These are phyloP conservation scores for Pedinophyceae sp. DNA, from an alignment of 139 green algal species.

Conservation along the genomic window DNA sequence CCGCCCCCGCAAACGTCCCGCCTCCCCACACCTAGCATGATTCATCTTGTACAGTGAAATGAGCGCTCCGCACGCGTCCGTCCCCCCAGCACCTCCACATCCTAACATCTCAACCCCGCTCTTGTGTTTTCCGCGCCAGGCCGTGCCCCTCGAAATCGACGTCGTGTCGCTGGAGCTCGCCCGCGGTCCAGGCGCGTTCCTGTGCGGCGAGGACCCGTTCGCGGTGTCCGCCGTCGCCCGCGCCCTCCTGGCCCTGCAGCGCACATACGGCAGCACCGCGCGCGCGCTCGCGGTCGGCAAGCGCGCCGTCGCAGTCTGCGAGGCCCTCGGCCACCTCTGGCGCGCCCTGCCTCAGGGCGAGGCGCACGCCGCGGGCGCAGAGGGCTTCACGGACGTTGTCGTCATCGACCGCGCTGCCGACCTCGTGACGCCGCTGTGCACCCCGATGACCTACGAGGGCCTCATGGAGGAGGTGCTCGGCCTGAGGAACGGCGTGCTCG, in stretches of 20 bases:
- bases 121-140: too few species aligned
- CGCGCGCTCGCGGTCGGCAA: neutral
- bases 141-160: neutral
- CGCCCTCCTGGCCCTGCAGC: neutral
- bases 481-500: slow-evolving; percentile 5
- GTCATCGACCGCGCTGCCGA: slow-evolving; percentile 1
- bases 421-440: slow-evolving; percentile 6
- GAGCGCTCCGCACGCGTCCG: too few species aligned
- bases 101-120: too few species aligned
- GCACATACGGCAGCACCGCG: neutral
- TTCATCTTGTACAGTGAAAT: too few species aligned
- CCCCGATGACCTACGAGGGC: slow-evolving; percentile 7
- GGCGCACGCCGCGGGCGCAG: neutral
- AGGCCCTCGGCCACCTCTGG: neutral
- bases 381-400: neutral
- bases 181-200: neutral
- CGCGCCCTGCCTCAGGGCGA: neutral
- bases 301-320: neutral
- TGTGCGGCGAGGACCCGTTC: neutral
- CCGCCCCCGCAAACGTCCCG: too few species aligned
- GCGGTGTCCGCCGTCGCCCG: neutral
- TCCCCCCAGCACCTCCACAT: too few species aligned
- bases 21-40: too few species aligned
- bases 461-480: slow-evolving; percentile 6
- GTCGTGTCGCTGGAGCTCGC: neutral